Evolutionary conservation across 2,329 filamentous ascomycete species (phyloP), one percentile per base, ranked within the genome.

Genomic region (Kalaharituber pfeilii): DNA sequence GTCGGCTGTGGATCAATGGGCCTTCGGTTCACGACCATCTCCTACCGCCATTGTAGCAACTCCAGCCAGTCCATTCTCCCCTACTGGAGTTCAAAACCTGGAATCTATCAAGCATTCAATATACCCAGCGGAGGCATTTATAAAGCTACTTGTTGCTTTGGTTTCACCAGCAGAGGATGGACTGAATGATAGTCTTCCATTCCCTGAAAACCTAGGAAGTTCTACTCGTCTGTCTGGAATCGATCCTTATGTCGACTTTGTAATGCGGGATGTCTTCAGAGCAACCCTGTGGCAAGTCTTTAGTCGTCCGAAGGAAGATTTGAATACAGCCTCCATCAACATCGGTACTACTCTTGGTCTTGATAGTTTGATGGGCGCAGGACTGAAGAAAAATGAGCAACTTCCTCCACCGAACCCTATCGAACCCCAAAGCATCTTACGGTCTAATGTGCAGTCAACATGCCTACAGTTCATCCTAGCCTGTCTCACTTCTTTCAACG

Each of bases 211-310:
- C 39, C 18, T 20, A 20, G 11, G 11, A 6, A 79, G 80, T 15
- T 76, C 79, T 9, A 84, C 82, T 62, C 80, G 91, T 52, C 80
- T 81, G 69, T 80, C 87, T 13, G 91, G 93, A 1, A 86, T 98
- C 57, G 88, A 94, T 57, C 80, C 84, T 1, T 98, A 95, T 63
- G 75, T 96, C 54, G 93, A 99, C 68, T 95, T 91, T 66, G 81
- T 87, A 20, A 70, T 96, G 59, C 86, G 86, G 15, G 77, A 82
- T 54, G 78, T 93, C 15, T 84, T 94, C 42, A 20, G 42, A 22
- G 42, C 42, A 11, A 47, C 42, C n/a, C 25, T 47, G 24, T 47
- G 42, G 42, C 42, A 47, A 22, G 24, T 47, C 24, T 47, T 47
- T 22, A 47, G n/a, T 47, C n/a, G 42, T 5, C 42, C 42, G 25